Conservation (phyloP, 2,329 filamentous ascomycete species). For the Ophiostoma ips region DNA sequence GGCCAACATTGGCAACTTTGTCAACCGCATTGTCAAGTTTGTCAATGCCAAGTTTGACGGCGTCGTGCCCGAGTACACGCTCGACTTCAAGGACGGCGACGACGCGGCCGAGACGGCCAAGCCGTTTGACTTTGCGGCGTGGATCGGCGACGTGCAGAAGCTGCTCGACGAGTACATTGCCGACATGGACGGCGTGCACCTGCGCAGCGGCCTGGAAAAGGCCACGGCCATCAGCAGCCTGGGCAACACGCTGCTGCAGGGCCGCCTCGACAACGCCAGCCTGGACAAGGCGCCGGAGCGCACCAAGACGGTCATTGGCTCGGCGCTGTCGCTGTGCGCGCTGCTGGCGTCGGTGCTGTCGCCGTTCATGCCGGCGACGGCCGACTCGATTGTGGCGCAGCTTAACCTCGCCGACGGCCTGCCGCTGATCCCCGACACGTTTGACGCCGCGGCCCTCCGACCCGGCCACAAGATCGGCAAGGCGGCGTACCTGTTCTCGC, state of each 20-base stretch:
- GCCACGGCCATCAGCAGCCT: slow-evolving; percentile 52
- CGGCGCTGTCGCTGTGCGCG: slow-evolving; percentile 73
- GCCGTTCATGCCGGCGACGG: slow-evolving; percentile 76
- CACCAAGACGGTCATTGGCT: slow-evolving; percentile 48
- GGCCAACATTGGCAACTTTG: slow-evolving; percentile 61
- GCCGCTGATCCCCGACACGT: slow-evolving; percentile 52
- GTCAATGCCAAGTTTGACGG: slow-evolving; percentile 62
- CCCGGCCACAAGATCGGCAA: slow-evolving; percentile 68
- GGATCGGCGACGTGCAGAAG: slow-evolving; percentile 49
- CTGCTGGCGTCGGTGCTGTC: slow-evolving; percentile 65
- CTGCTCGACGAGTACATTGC: slow-evolving; percentile 52
- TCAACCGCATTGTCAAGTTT: slow-evolving; percentile 62
- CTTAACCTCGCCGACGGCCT: slow-evolving; percentile 32
- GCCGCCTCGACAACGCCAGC: slow-evolving; percentile 27
- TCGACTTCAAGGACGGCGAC: slow-evolving; percentile 28
- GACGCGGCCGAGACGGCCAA: slow-evolving; percentile 22
- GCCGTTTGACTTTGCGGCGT: slow-evolving; percentile 35
- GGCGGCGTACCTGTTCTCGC: slow-evolving; percentile 41
- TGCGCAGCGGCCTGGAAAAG: slow-evolving; percentile 51
- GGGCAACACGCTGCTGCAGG: slow-evolving; percentile 36
- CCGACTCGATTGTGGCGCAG: slow-evolving; percentile 62
- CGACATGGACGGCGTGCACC: slow-evolving; percentile 56
- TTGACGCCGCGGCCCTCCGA: slow-evolving; percentile 46
- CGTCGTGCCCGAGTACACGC: slow-evolving; percentile 47
- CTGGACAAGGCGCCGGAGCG: slow-evolving; percentile 40